A percentile compares a stretch with the other conserved stretches of the same genome.
Conservation (phyloP, 2,329 filamentous ascomycete genomes). For the Phyllosticta citriasiana region DNA sequence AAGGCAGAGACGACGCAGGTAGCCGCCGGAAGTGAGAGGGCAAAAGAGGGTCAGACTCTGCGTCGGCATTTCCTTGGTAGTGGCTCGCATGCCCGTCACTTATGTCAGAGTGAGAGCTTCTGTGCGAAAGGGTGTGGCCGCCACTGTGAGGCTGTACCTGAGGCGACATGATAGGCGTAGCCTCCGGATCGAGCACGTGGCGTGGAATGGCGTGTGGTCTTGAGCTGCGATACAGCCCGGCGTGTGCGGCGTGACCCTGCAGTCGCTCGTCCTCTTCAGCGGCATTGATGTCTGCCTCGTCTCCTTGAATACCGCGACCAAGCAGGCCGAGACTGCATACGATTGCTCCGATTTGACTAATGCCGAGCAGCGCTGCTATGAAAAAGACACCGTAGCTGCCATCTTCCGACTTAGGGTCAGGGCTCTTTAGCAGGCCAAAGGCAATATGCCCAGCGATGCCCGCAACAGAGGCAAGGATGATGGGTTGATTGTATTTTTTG, state of each 20-base stretch:
- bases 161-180: constrained; percentile 2
- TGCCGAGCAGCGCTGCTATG: constrained; percentile 69
- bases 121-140: constrained; percentile 12
- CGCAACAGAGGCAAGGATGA: constrained; percentile 59
- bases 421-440: constrained; percentile 68
- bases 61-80: neutral
- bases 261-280: constrained; percentile 8
- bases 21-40: constrained; percentile 9
- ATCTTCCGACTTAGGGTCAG: constrained; percentile 61
- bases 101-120: neutral
- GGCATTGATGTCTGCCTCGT: constrained; percentile 19
- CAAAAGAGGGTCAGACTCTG: constrained; percentile 11
- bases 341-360: constrained; percentile 93
- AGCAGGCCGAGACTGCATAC: constrained; percentile 90
- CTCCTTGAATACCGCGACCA: constrained; percentile 63
- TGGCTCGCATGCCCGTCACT: neutral
- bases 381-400: constrained; percentile 62
- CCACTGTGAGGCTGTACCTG: constrained; percentile 24
- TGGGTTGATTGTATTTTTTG: constrained; percentile 54
- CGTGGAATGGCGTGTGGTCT: neutral
- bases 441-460: constrained; percentile 69
- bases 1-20: neutral
- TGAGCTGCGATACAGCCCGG: neutral
- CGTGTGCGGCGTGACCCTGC: neutral
- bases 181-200: constrained; percentile 9